Evolutionary conservation across 2,329 filamentous ascomycete genomes (phyloP), one percentile per base, ranked within the genome.

Genomic region (Verticillium alfalfae): DNA sequence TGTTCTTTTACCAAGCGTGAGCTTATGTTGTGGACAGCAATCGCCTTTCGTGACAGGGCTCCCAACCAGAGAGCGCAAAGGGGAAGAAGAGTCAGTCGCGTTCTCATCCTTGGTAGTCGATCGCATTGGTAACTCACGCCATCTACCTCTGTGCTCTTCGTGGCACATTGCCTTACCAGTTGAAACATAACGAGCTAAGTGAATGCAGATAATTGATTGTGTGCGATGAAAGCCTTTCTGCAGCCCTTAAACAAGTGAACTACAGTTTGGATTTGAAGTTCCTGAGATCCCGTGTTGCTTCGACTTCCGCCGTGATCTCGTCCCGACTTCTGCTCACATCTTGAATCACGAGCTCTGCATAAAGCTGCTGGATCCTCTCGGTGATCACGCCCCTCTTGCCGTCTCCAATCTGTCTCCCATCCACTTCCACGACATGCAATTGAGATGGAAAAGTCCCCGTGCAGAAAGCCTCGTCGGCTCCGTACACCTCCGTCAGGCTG

Each of bases 381-480:
- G 68, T 70, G 9, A 70, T 15, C 2, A 59, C 31, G 2, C 69
- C 69, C n/a, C 66, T 60, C 36, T 67, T 62, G 5, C 69, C 69
- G 22, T 70, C 64, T 2, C 68, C 67, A 57, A 70, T 69, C 18
- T 57, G 31, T 4, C 68, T 58, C 0, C 67, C 67, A 52, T 71
- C 69, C 1, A 71, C 64, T 52, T 70, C 65, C 1, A 64, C 64
- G 9, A 70, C 69, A 37, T 70, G 69, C 9, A 71, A 63, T 62
- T 71, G 69, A 0, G 64, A 66, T 5, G 71, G 68, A 37, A 72
- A 72, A 0, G 70, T 72, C 1, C 70, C 70, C 0, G 70, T 71
- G 59, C 67, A 70, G 52, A 72, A 72, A 1, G 70, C 69, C 59
- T 72, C 70, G 18, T 72, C 70, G 2, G 70, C 69, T 2, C 68